Percentiles rank a stretch among this genome's conserved stretches.
Evolutionary conservation across 768 basidiomycete genomes (phyloP).

Genomic region (Podaxis rugospora): DNA sequence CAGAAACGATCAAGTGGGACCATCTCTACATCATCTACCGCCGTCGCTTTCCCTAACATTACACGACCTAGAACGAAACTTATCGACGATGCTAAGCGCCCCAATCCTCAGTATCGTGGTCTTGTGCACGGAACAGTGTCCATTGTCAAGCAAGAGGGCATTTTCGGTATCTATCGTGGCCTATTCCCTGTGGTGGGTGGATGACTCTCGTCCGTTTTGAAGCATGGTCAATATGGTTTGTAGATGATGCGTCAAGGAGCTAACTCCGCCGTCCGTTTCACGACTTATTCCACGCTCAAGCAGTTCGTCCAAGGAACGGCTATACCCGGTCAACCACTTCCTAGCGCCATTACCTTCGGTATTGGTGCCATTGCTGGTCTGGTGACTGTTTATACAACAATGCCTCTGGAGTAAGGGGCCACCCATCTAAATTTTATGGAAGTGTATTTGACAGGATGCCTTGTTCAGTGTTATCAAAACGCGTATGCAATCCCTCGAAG

Average conservation of each 20-base stretch:
- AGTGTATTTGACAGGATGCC: background rate
- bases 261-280: slow-evolving; percentile 94
- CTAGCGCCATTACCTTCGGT: slow-evolving; percentile 85
- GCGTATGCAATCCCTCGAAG: slow-evolving; percentile 92
- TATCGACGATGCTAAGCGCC: slow-evolving; percentile 88
- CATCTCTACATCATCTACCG: background rate
- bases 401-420: slow-evolving; percentile 68
- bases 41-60: background rate
- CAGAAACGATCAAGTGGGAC: slow-evolving; percentile 95
- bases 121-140: slow-evolving; percentile 77
- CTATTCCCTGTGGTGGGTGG: slow-evolving; percentile 85
- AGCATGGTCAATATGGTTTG: background rate
- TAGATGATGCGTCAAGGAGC: slow-evolving; percentile 98
- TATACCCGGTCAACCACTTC: slow-evolving; percentile 79
- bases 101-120: slow-evolving; percentile 82
- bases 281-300: slow-evolving; percentile 91
- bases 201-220: background rate
- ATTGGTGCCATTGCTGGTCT: slow-evolving; percentile 93
- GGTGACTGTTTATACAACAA: slow-evolving; percentile 90
- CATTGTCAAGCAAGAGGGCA: slow-evolving; percentile 84
- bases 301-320: slow-evolving; percentile 86
- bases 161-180: slow-evolving; percentile 83
- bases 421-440: background rate
- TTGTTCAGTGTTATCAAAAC: slow-evolving; percentile 88
- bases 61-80: slow-evolving; percentile 75